A percentile compares a stretch with the other conserved stretches of the same genome.
These are phyloP conservation scores for Gynandropsis gynandra DNA, from an alignment of 345 rosid species.

Conservation along the genomic window DNA sequence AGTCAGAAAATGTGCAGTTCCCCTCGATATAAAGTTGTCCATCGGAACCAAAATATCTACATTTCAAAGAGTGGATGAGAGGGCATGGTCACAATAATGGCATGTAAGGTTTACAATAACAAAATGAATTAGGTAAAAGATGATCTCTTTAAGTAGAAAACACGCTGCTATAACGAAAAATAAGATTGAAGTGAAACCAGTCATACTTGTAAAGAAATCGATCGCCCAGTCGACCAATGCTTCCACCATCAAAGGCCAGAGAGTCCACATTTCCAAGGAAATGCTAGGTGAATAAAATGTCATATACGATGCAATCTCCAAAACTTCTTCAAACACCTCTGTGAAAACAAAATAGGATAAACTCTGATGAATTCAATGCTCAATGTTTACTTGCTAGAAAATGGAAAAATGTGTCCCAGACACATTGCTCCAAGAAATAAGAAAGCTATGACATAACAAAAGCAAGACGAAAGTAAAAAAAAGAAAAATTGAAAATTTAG, in stretches of 20 bases:
- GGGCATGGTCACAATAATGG: neutral
- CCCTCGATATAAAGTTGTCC: slow-evolving; percentile 94
- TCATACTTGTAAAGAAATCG: slow-evolving; percentile 83
- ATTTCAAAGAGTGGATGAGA: slow-evolving; percentile 16
- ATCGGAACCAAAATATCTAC: slow-evolving; percentile 94
- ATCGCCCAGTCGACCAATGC: slow-evolving; percentile 97
- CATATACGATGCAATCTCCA: slow-evolving; percentile 98
- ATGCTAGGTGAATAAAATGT: slow-evolving; percentile 92
- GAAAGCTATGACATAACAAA: slow-evolving; percentile 20
- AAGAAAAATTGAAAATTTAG: too few relatives aligned
- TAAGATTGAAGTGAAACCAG: slow-evolving; percentile 16
- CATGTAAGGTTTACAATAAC: slow-evolving; percentile 9
- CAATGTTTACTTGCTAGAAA: slow-evolving; percentile 7
- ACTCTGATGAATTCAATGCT: slow-evolving; percentile 10
- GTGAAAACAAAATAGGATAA: slow-evolving; percentile 27
- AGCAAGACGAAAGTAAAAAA: neutral
- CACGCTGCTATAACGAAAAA: neutral
- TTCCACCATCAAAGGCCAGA: slow-evolving; percentile 95
- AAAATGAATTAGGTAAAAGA: neutral
- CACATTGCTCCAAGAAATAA: too few relatives aligned
- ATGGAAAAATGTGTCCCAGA: slow-evolving; percentile 7
- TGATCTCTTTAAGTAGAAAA: neutral
- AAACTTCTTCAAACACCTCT: slow-evolving; percentile 99
- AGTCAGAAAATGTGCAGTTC: slow-evolving; percentile 76
- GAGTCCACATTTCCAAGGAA: slow-evolving; percentile 94